These are phyloP conservation scores for Nissolia schottii DNA, from an alignment of 306 rosid species.

Conservation along the genomic window DNA sequence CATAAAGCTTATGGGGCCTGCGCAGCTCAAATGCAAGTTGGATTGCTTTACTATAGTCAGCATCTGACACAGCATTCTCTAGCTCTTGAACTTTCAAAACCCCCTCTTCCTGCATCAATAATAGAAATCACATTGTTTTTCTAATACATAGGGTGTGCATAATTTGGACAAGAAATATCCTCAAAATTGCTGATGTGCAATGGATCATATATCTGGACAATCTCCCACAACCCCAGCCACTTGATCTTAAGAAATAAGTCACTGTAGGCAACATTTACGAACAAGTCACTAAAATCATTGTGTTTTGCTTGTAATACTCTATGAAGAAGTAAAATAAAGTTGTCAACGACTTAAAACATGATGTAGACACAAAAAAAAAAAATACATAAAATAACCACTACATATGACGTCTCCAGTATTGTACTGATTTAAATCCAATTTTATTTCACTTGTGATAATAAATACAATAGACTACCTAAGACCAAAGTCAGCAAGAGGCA, in stretches of 20 bases:
- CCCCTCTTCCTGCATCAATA: conserved; percentile 72
- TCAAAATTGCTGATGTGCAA: background rate
- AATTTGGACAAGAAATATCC: background rate
- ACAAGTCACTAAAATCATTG: background rate
- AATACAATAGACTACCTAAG: background rate
- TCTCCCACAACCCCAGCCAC: background rate
- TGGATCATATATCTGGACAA: background rate
- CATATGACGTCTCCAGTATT: background rate
- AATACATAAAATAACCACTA: background rate
- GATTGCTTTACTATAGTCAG: conserved; percentile 80
- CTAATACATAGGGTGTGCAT: background rate
- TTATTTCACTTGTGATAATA: background rate
- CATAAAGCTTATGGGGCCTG: conserved; percentile 74
- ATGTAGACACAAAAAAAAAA: no score
- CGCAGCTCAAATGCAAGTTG: conserved; percentile 80
- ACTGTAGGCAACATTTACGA: background rate
- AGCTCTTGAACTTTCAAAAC: conserved; percentile 92
- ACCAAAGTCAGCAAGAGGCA: background rate
- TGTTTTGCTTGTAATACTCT: background rate
- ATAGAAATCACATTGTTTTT: background rate
- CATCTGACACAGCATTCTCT: conserved; percentile 87
- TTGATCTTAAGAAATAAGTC: background rate
- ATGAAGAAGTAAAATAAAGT: background rate
- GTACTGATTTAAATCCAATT: background rate
- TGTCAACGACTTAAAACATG: background rate